Evolutionary conservation across 1,284 basidiomycete species (phyloP), one percentile per base, ranked within the genome.

Genomic region (Phellopilus nigrolimitatus): DNA sequence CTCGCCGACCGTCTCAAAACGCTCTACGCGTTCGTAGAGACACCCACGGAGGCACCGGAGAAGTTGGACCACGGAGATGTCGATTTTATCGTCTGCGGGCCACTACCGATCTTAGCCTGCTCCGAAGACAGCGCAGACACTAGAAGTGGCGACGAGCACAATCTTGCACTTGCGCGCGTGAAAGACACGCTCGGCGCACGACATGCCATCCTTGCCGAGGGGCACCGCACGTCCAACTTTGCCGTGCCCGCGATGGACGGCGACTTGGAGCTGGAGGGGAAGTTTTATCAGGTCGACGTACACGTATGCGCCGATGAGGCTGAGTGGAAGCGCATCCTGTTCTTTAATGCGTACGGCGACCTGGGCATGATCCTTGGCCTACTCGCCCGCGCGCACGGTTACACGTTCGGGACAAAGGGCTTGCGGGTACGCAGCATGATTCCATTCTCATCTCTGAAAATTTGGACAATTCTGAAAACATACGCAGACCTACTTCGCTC

Each of bases 331-430:
- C 67, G 78, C 15, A 62, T 76, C 15, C 58, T 71, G 8, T 75
- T 83, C 62, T 76, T 78, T 60, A 72, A 79, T 53, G 74, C 75
- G 2, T 86, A 84, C 57, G 84, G 84, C 2, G 84, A 86, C 58
- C 66, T 85, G 4, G 79, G 79, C 0, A 82, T 85, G 76, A 82
- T 87, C 17, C 62, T 87, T 42, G 75, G 76, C 10, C 59, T 79
- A 4, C 62, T 85, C 12, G 74, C 71, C 3, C 69, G 71, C 38
- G 75, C 74, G 43, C 67, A 68, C 37, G 79, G 81, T 1, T 58
- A 86, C 4, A 62, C 66, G 0, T 62, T 82, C 1, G 75, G 76
- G 6, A 65, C 65, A 25, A 71, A 76, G 40, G 84, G 84, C 0
- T 61, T 87, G 17, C 82, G 76, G 71, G 84, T 84, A 37, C 13